Percentiles rank a stretch among this genome's conserved stretches.
These are phyloP conservation scores for Daphne laureola DNA, from an alignment of 441 rosid genomes.

Conservation along the genomic window DNA sequence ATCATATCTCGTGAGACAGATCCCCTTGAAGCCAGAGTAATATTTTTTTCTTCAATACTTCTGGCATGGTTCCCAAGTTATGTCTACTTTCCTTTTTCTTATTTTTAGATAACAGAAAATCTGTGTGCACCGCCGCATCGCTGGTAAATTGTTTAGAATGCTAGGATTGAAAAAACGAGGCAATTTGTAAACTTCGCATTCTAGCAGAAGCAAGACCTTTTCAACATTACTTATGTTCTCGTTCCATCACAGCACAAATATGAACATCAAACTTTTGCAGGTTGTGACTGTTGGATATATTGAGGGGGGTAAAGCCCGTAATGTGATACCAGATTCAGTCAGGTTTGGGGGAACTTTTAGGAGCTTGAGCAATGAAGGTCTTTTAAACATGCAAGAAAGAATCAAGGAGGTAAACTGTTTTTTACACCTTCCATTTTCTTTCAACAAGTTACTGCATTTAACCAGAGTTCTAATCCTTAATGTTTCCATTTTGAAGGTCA, in stretches of 20 bases:
- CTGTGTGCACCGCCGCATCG: no score
- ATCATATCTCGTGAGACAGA: slow-evolving; percentile 37
- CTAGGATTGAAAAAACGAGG: no score
- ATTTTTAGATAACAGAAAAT: no score
- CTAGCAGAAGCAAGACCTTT: no score
- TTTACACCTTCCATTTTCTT: no score
- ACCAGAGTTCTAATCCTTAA: no score
- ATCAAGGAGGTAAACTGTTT: slow-evolving; percentile 39
- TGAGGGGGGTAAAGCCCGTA: slow-evolving; percentile 47
- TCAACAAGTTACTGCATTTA: background rate
- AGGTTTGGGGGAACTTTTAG: slow-evolving; percentile 52
- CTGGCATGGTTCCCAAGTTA: no score
- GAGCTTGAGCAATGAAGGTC: slow-evolving; percentile 41
- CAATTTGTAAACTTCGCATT: no score
- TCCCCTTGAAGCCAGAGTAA: slow-evolving; percentile 40
- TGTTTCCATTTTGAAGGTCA: slow-evolving; percentile 22
- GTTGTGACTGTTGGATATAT: slow-evolving; percentile 54
- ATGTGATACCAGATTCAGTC: slow-evolving; percentile 44
- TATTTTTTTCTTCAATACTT: background rate
- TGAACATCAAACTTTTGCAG: slow-evolving; percentile 16
- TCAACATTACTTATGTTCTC: no score
- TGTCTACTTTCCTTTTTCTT: no score
- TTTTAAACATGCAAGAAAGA: slow-evolving; percentile 35
- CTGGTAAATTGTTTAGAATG: no score
- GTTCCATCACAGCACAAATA: background rate